Conservation (phyloP, 2,329 filamentous ascomycete genomes). For the Alternaria hordeiaustralica region DNA sequence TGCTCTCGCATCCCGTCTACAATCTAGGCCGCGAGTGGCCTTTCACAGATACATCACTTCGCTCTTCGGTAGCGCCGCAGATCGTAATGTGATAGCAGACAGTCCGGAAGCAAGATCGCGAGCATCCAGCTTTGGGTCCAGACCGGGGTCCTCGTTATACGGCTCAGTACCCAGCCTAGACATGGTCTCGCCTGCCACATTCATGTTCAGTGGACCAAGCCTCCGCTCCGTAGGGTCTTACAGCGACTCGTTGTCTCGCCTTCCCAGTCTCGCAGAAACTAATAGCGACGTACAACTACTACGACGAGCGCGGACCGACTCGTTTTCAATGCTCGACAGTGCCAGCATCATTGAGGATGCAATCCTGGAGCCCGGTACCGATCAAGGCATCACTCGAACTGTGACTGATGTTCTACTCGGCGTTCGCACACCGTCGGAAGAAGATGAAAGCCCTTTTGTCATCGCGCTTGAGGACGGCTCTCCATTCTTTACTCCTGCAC, state of each 20-base stretch:
- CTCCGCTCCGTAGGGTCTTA: constrained; percentile 35
- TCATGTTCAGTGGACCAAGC: constrained; percentile 44
- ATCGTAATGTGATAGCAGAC: background rate
- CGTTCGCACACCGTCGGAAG: constrained; percentile 25
- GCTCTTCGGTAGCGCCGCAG: constrained; percentile 28
- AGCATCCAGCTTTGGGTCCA: constrained; percentile 31
- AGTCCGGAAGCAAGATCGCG: constrained; percentile 19
- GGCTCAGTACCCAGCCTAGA: constrained; percentile 39
- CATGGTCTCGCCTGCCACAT: constrained; percentile 39
- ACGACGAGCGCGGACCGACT: constrained; percentile 25
- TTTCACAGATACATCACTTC: constrained; percentile 39
- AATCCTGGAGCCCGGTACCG: constrained; percentile 32
- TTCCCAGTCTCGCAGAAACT: constrained; percentile 25
- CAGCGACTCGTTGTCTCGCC: constrained; percentile 24
- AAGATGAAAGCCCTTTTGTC: constrained; percentile 13
- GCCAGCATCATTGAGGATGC: constrained; percentile 24
- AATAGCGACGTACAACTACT: constrained; percentile 16
- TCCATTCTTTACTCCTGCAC: background rate
- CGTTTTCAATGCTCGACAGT: constrained; percentile 28
- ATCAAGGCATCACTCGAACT: constrained; percentile 25
- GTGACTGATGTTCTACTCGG: constrained; percentile 37
- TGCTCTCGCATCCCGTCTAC: constrained; percentile 16
- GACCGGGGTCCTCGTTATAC: constrained; percentile 19
- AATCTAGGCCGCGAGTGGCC: constrained; percentile 24
- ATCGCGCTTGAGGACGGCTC: constrained; percentile 5